phyloP scores from a whole-genome alignment of 306 rosid genomes.

The Medicago ruthenica region DNA sequence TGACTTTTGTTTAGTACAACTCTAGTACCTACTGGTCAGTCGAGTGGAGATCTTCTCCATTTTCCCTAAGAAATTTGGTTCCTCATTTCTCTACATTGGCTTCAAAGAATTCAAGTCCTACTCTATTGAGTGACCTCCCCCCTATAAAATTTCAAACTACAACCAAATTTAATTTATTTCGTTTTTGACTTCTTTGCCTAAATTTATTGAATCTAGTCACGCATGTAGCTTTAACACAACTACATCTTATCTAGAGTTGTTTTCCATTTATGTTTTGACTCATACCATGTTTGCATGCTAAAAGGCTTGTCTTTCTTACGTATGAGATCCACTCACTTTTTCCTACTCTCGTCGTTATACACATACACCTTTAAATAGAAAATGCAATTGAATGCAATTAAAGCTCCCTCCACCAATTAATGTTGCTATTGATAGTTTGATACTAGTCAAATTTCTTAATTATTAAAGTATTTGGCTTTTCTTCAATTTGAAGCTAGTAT shows the following conservation, averaged over 20 bases:
- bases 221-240: constrained; percentile 5
- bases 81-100: not conserved
- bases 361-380: constrained; percentile 28
- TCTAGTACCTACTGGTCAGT: not conserved
- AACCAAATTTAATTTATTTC: constrained; percentile 26
- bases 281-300: constrained; percentile 2
- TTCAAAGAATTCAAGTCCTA: not conserved
- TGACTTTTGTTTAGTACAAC: not conserved
- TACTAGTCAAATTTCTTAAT: constrained; percentile 16
- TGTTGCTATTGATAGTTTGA: not conserved
- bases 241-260: constrained; percentile 33
- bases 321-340: constrained; percentile 38
- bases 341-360: constrained; percentile 38
- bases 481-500: constrained; percentile 42
- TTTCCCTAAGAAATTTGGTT: too few species aligned
- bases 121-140: constrained; percentile 19
- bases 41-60: too few species aligned
- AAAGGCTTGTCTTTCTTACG: constrained; percentile 36
- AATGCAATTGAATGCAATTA: constrained; percentile 14
- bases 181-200: constrained; percentile 30
- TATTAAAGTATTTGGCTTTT: constrained; percentile 13
- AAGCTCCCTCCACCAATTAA: constrained; percentile 8
- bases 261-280: constrained; percentile 39
- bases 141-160: constrained; percentile 33
- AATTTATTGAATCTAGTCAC: constrained; percentile 47